Evolutionary conservation across 2,329 filamentous ascomycete genomes (phyloP).

Genomic region (Nemania diffusa): DNA sequence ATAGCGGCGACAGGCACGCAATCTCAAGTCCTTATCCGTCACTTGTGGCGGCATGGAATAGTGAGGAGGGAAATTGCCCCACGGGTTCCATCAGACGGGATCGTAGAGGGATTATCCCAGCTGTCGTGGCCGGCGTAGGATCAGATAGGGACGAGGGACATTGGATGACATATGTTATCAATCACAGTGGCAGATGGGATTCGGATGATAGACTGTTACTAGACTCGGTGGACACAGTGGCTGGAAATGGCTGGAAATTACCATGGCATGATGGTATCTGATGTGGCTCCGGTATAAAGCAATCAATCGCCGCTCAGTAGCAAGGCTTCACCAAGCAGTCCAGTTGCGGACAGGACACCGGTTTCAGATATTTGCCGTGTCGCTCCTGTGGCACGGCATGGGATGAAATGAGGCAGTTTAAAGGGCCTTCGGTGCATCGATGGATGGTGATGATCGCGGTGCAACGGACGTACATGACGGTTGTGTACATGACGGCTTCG

Average conservation of each 20-base stretch:
- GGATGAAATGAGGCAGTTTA: slow-evolving; percentile 47
- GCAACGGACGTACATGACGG: slow-evolving; percentile 47
- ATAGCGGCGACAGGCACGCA: slow-evolving; percentile 29
- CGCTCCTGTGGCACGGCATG: slow-evolving; percentile 48
- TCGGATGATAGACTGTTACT: slow-evolving; percentile 35
- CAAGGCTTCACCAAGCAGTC: neutral
- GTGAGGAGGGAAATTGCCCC: slow-evolving; percentile 42
- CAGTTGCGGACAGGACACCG: neutral
- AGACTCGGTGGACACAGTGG: slow-evolving; percentile 38
- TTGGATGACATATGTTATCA: slow-evolving; percentile 11
- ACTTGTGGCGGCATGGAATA: slow-evolving; percentile 20
- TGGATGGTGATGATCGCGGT: slow-evolving; percentile 36
- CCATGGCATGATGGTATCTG: no score
- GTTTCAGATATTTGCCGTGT: neutral
- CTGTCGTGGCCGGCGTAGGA: slow-evolving; percentile 11
- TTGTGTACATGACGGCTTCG: slow-evolving; percentile 52
- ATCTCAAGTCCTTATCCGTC: slow-evolving; percentile 33
- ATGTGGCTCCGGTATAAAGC: slow-evolving; percentile 9
- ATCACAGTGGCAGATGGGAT: slow-evolving; percentile 16
- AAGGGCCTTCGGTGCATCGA: slow-evolving; percentile 28
- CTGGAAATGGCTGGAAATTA: slow-evolving; percentile 34
- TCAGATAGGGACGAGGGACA: slow-evolving; percentile 33
- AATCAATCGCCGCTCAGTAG: neutral
- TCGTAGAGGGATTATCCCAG: slow-evolving; percentile 44
- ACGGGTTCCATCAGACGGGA: slow-evolving; percentile 48